Conservation (phyloP, 345 rosid genomes). For the Balakata baccata region DNA sequence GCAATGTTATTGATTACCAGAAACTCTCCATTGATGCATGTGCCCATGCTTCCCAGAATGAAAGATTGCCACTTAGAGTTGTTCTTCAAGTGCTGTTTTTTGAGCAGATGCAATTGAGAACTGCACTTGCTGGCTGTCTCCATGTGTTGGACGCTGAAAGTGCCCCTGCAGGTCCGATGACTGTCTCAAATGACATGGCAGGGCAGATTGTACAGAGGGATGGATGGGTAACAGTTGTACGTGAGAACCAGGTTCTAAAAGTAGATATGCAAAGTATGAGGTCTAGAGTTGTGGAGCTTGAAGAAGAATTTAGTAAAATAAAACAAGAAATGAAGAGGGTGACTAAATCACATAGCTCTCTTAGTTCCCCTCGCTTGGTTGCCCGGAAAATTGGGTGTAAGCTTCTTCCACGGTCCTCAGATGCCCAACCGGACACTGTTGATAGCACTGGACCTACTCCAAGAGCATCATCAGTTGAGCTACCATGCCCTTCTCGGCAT, state of each 20-base stretch:
- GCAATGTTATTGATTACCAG: conserved; percentile 78
- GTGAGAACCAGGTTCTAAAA: conserved; percentile 79
- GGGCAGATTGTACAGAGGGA: conserved; percentile 80
- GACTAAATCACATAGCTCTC: conserved; percentile 62
- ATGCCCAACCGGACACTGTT: conserved; percentile 38
- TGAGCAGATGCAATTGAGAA: conserved; percentile 92
- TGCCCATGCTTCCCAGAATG: conserved; percentile 95
- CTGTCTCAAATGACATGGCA: conserved; percentile 33
- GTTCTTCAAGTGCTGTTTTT: conserved; percentile 90
- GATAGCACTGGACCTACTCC: conserved; percentile 47
- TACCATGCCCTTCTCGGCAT: conserved; percentile 48
- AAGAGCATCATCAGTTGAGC: conserved; percentile 50
- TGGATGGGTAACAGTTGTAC: conserved; percentile 86
- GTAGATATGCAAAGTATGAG: conserved; percentile 87
- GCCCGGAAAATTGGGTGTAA: conserved; percentile 64
- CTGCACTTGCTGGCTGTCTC: conserved; percentile 74
- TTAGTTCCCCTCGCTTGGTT: conserved; percentile 64
- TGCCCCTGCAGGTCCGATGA: conserved; percentile 44
- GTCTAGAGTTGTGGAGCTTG: conserved; percentile 78
- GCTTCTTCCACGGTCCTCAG: conserved; percentile 60
- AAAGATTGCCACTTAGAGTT: conserved; percentile 78
- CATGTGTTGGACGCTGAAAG: conserved; percentile 59
- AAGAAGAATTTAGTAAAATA: conserved; percentile 77
- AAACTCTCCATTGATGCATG: conserved; percentile 96
- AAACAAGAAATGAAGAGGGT: conserved; percentile 79